Evolutionary conservation across 768 basidiomycete genomes (phyloP), one percentile per base, ranked within the genome.

Genomic region (Pleurotus pulmonarius): DNA sequence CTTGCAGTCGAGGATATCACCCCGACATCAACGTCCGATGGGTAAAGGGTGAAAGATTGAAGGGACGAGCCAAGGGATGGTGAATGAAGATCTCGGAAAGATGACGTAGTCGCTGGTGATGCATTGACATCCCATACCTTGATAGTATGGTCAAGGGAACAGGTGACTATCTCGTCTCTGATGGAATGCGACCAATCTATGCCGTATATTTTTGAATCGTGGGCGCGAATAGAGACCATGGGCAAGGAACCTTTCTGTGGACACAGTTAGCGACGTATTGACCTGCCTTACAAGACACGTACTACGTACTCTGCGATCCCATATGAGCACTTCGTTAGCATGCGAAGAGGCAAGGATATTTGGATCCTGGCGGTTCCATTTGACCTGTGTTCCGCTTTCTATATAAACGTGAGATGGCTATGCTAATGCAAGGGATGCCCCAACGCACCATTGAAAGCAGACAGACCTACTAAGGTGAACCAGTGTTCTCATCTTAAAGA

Each of bases 371-470:
- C 91, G 79, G 66, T 96, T 98, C 93, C 94, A 99, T 70, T 98
- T 98, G 57, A 98, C 93, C 68, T 99, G 96, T 0, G 96, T 98
- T 1, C 91, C 94, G 13, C 83, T 87, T 15, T 86, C 92, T 92
- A 59, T 43, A n/a, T n/a, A 37, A n/a, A 12, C 5, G 4, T 60
- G 41, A 47, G 59, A 59, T 41, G 15, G 9, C 38, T 8, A 45
- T 47, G 22, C 9, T 25, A 5, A 24, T 13, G 48, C 22, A 26
- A 24, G 41, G 20, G 5, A 51, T 22, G 59, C 34, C 26, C 38
- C 8, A 46, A 55, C 64, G 22, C 64, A 75, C 77, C 67, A 60
- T 77, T 75, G 63, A 80, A 80, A 2, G 78, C 74, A 60, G 75
- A 78, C 39, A 78, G 62, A n/a, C 71, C 29, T 34, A 34, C 70